Evolutionary conservation across 1,284 basidiomycete species (phyloP), one percentile per base, ranked within the genome.

Genomic region (Cutaneotrichosporon spelunceum): DNA sequence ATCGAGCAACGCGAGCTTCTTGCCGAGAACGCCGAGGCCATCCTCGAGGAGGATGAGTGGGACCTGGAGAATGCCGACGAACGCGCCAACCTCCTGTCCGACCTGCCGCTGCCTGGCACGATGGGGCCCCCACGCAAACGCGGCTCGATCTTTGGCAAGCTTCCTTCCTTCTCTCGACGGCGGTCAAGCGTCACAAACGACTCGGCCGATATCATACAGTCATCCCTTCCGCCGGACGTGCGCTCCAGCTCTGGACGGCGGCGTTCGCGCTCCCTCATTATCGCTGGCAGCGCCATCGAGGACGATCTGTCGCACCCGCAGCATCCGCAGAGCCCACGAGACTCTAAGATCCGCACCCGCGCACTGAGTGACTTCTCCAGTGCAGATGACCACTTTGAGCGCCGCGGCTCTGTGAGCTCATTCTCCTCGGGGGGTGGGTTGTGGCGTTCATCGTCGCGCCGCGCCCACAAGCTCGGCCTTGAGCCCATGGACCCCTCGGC

Each of bases 1-100:
- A 85, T 88, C 70, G 90, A 93, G 67, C 84, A 86, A 58, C 79
- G 82, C 3, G 89, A 88, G 0, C 74, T 87, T 24, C 39, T 53
- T n/a, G 55, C 53, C 34, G 63, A 68, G 27, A 81, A 76, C 14
- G 82, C 83, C 10, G 81, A 75, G 13, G 82, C 75, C 30, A 80
- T 82, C 48, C 82, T 81, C 55, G 78, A 82, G 53, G 81, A 82
- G 36, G 81, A 81, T 19, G 84, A 85, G 49, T 26, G 26, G 48
- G 75, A 72, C 49, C 73, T 70, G 0, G 87, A 87, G 11, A 86
- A 85, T 14, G 84, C 84, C 21, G 84, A 85, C 39, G 83, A 83
- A 30, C 73, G 74, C 53, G 73, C 62, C 56, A 45, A 63, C 47
- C 48, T 66, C 53, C 61, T 66, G 42, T 56, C 59, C 53, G 34